phyloP scores from a whole-genome alignment of 441 rosid genomes.

The Gossypium laxum region DNA sequence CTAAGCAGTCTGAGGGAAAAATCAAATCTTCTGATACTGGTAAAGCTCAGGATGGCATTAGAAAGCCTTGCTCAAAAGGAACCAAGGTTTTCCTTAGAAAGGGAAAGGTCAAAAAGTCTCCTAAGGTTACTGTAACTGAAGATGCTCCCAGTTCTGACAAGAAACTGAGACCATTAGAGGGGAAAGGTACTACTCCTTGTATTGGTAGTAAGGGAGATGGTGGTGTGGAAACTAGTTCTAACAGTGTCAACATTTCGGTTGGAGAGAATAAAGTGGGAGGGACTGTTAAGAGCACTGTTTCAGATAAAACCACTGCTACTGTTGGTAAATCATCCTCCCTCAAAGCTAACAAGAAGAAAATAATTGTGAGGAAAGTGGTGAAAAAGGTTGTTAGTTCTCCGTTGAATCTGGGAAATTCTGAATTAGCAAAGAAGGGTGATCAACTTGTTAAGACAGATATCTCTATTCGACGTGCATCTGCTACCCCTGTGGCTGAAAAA shows the following conservation, averaged over 20 bases:
- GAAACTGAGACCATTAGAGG: slow-evolving; percentile 25
- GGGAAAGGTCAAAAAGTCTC: slow-evolving; percentile 18
- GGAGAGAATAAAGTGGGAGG: slow-evolving; percentile 20
- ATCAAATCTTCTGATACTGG: slow-evolving; percentile 16
- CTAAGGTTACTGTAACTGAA: slow-evolving; percentile 14
- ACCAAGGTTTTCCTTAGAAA: slow-evolving; percentile 20
- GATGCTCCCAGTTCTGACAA: slow-evolving; percentile 23
- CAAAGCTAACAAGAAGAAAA: slow-evolving; percentile 52
- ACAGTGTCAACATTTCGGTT: slow-evolving; percentile 18
- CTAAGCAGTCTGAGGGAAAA: slow-evolving; percentile 28
- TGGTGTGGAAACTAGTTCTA: slow-evolving; percentile 20
- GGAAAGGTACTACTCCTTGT: slow-evolving; percentile 20
- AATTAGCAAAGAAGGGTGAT: slow-evolving; percentile 16
- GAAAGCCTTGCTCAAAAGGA: slow-evolving; percentile 22
- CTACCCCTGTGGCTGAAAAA: slow-evolving; percentile 25
- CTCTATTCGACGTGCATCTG: slow-evolving; percentile 13
- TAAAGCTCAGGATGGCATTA: slow-evolving; percentile 19
- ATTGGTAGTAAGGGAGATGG: slow-evolving; percentile 3
- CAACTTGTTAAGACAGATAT: slow-evolving; percentile 19
- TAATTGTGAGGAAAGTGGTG: slow-evolving; percentile 33
- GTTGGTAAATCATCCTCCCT: slow-evolving; percentile 24
- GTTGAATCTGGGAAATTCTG: slow-evolving; percentile 20
- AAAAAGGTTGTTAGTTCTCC: slow-evolving; percentile 28
- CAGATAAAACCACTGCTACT: slow-evolving; percentile 28
- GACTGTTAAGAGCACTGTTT: slow-evolving; percentile 17